These are phyloP conservation scores for Cryptococcus neoformans DNA, from an alignment of 1,284 basidiomycete genomes.

Conservation along the genomic window DNA sequence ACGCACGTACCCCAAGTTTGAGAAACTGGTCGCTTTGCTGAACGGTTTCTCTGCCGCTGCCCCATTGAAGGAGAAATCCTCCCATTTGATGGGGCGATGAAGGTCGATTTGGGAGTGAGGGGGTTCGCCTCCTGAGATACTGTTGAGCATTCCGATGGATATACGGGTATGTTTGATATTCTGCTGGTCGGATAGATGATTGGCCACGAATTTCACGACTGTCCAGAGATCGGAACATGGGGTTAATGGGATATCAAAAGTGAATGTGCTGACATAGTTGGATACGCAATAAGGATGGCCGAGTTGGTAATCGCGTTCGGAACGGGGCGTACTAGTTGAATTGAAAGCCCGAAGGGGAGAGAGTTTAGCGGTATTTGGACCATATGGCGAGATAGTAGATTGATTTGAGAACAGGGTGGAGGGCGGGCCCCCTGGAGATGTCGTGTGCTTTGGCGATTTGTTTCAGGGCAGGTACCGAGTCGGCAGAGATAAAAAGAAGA, in stretches of 20 bases:
- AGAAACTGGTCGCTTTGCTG: slow-evolving; percentile 15
- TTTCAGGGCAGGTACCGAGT: slow-evolving; percentile 17
- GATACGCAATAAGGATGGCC: slow-evolving; percentile 27
- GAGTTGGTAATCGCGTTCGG: slow-evolving; percentile 19
- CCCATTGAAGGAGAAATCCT: slow-evolving; percentile 27
- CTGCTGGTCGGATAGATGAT: slow-evolving; percentile 6
- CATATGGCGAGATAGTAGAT: slow-evolving; percentile 29
- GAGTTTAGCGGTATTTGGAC: slow-evolving; percentile 10
- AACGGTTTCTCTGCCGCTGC: slow-evolving; percentile 12
- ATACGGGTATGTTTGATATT: slow-evolving; percentile 16
- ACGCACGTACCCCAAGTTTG: neutral
- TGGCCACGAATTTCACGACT: slow-evolving; percentile 3
- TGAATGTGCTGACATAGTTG: slow-evolving; percentile 27
- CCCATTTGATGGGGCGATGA: slow-evolving; percentile 33
- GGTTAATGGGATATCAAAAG: slow-evolving; percentile 6
- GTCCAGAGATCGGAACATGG: slow-evolving; percentile 24
- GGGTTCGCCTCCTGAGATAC: slow-evolving; percentile 28
- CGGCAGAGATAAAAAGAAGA: slow-evolving; percentile 13
- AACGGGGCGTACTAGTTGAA: slow-evolving; percentile 17
- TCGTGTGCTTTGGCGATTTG: slow-evolving; percentile 14
- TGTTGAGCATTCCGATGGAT: slow-evolving; percentile 29
- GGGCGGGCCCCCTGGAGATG: slow-evolving; percentile 15
- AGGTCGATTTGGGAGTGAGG: slow-evolving; percentile 9
- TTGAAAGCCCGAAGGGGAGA: slow-evolving; percentile 1
- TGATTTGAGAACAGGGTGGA: slow-evolving; percentile 34